A percentile compares a stretch with the other conserved stretches of the same genome.
Evolutionary conservation across 768 basidiomycete species (phyloP).

Genomic region (Boletus rufocinnamomeus): DNA sequence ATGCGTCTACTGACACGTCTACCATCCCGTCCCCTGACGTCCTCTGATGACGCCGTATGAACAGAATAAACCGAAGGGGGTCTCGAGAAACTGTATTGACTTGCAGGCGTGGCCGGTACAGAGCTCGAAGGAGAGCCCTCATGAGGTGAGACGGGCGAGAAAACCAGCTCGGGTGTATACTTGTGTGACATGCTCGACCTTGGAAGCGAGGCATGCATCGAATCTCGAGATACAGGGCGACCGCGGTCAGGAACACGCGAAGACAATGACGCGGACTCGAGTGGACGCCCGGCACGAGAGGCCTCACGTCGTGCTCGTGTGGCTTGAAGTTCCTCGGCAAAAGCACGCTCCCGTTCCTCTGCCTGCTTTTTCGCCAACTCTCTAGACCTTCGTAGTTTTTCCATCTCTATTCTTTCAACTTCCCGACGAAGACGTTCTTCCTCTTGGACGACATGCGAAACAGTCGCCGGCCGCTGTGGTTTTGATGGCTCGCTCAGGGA

Average conservation of each 20-base stretch:
- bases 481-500: constrained; percentile 16
- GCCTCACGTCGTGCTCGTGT: constrained; percentile 62
- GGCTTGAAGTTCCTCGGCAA: constrained; percentile 61
- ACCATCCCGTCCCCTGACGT: constrained; percentile 45
- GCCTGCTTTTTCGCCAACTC: constrained; percentile 35
- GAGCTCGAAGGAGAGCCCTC: constrained; percentile 58
- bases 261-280: constrained; percentile 25
- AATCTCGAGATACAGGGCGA: constrained; percentile 42
- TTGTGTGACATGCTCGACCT: constrained; percentile 42
- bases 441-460: constrained; percentile 34
- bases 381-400: constrained; percentile 49
- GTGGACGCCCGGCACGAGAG: constrained; percentile 46
- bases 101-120: constrained; percentile 38
- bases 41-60: constrained; percentile 59
- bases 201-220: constrained; percentile 29
- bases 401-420: constrained; percentile 48
- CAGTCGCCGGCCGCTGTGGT: constrained; percentile 2
- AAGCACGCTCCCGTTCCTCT: constrained; percentile 56
- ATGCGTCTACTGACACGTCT: constrained; percentile 41
- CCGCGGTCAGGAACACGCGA: constrained; percentile 31
- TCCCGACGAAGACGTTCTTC: constrained; percentile 50
- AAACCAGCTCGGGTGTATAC: constrained; percentile 47
- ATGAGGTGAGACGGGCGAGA: constrained; percentile 35
- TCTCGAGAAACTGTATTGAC: constrained; percentile 44
- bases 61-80: constrained; percentile 59